Evolutionary conservation across 2,329 filamentous ascomycete species (phyloP).

Genomic region (Colletotrichum phormii): DNA sequence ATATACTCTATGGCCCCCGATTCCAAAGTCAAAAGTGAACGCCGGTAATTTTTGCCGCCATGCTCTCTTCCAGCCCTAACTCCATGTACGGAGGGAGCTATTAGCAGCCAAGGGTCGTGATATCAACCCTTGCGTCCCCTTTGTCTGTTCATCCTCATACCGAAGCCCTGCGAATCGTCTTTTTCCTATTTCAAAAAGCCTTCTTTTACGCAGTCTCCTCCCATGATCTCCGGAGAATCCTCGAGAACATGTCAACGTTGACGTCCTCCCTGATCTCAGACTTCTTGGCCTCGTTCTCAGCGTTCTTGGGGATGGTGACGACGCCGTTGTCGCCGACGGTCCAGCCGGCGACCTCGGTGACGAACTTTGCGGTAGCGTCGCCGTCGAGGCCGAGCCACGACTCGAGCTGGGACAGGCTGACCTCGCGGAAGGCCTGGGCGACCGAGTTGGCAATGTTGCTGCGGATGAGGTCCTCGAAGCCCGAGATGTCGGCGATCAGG

Average conservation of each 20-base stretch:
- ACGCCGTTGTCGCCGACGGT: conserved; percentile 73
- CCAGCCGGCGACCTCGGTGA: conserved; percentile 89
- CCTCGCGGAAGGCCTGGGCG: conserved; percentile 81
- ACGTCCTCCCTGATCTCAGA: conserved; percentile 96
- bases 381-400: conserved; percentile 80
- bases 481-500: conserved; percentile 90
- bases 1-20: conserved; percentile 37
- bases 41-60: conserved; percentile 39
- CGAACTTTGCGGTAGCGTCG: conserved; percentile 79
- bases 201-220: conserved; percentile 76
- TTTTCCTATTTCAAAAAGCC: neutral
- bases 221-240: conserved; percentile 86
- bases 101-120: conserved; percentile 25
- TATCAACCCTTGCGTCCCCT: conserved; percentile 14
- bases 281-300: conserved; percentile 97
- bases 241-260: conserved; percentile 85
- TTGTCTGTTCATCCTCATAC: conserved; percentile 17
- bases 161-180: neutral
- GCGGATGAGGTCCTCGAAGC: conserved; percentile 94
- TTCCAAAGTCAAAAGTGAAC: conserved; percentile 39
- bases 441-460: conserved; percentile 90
- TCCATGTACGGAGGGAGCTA: conserved; percentile 36
- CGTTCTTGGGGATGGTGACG: conserved; percentile 88
- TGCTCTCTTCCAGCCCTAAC: conserved; percentile 36
- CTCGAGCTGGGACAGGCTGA: conserved; percentile 75